These are phyloP conservation scores for Phlebiopsis flavidoalba DNA, from an alignment of 768 basidiomycete genomes.

Conservation along the genomic window DNA sequence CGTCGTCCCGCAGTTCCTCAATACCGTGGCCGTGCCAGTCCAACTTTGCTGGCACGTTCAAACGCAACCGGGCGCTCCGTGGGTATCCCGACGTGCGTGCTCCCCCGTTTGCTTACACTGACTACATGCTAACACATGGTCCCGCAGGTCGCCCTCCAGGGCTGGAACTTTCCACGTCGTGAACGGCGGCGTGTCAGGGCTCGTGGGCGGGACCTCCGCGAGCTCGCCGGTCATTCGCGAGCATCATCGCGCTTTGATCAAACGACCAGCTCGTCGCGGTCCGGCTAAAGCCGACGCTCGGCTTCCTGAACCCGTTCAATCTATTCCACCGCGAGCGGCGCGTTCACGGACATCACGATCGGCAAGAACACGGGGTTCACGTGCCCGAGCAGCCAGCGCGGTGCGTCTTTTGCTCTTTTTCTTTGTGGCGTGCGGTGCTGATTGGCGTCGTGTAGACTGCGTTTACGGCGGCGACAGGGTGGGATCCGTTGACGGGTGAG, in stretches of 20 bases:
- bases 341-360: conserved; percentile 27
- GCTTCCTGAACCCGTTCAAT: conserved; percentile 32
- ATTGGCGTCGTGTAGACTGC: conserved; percentile 6
- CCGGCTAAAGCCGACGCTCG: conserved; percentile 23
- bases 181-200: conserved; percentile 8
- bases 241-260: conserved; percentile 24
- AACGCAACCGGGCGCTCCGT: conserved; percentile 36
- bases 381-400: background rate
- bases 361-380: conserved; percentile 24
- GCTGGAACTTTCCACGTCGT: conserved; percentile 26
- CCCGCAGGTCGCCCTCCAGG: conserved; percentile 42
- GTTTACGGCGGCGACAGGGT: conserved; percentile 21
- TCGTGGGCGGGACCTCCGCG: conserved; percentile 25
- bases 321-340: conserved; percentile 18
- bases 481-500: conserved; percentile 24
- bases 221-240: conserved; percentile 27
- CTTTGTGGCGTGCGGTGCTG: background rate
- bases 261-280: conserved; percentile 24
- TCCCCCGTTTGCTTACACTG: background rate
- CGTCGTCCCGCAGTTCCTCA: conserved; percentile 33
- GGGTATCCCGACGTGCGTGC: conserved; percentile 41
- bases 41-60: conserved; percentile 18
- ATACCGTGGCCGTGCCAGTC: conserved; percentile 22
- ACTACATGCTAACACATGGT: conserved; percentile 25
- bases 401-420: background rate